These are phyloP conservation scores for Chrysoporthe austroafricana DNA, from an alignment of 2,329 filamentous ascomycete genomes.

Conservation along the genomic window DNA sequence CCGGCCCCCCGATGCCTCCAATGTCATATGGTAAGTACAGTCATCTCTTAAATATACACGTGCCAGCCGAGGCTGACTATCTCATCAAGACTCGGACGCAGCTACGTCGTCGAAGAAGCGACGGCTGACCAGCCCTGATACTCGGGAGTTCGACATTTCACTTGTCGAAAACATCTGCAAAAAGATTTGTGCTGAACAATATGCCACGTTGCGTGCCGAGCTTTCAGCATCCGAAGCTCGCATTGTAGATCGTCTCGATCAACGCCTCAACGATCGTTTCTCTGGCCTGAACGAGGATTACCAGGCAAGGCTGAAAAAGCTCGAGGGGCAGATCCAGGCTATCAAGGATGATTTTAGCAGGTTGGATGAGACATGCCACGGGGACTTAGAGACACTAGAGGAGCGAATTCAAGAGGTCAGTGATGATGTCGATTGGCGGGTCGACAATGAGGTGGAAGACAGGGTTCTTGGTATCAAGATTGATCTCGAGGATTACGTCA, in stretches of 20 bases:
- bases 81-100: not conserved
- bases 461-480: conserved; percentile 7
- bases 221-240: not conserved
- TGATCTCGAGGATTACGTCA: conserved; percentile 16
- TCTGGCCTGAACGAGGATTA: not conserved
- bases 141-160: not conserved
- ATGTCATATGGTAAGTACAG: conserved; percentile 9
- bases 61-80: not conserved
- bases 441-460: conserved; percentile 14
- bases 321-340: conserved; percentile 5
- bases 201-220: conserved; percentile 1
- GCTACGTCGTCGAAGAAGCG: conserved; percentile 17
- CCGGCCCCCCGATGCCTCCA: conserved; percentile 9
- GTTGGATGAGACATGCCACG: conserved; percentile 5
- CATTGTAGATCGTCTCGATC: conserved; percentile 7
- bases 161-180: conserved; percentile 18
- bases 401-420: conserved; percentile 15
- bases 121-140: not conserved
- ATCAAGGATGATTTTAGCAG: conserved; percentile 2
- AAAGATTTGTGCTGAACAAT: conserved; percentile 12
- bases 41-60: not conserved
- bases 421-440: conserved; percentile 13
- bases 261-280: conserved; percentile 8
- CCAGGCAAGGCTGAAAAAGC: not conserved
- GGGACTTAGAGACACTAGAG: not conserved